Evolutionary conservation across 768 basidiomycete species (phyloP).

Genomic region (Panus rudis): DNA sequence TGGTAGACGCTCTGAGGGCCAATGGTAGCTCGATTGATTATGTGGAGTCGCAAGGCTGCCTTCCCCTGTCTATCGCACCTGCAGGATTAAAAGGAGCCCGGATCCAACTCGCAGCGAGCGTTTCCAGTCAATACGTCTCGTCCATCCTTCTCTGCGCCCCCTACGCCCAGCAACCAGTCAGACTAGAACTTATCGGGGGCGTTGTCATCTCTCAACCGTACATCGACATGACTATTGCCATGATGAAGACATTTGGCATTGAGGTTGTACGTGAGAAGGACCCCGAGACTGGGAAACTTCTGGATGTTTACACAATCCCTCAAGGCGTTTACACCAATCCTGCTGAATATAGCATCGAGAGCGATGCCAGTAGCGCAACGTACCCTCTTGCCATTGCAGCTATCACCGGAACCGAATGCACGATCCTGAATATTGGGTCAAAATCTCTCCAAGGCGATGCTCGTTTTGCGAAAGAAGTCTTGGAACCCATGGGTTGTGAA

Average conservation of each 20-base stretch:
- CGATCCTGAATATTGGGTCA: constrained; percentile 86
- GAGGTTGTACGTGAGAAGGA: constrained; percentile 62
- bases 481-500: constrained; percentile 91
- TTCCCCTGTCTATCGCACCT: constrained; percentile 82
- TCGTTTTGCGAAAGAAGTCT: constrained; percentile 84
- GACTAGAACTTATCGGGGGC: constrained; percentile 86
- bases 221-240: constrained; percentile 98
- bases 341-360: constrained; percentile 79
- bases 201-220: constrained; percentile 98
- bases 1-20: constrained; percentile 80
- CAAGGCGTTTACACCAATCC: constrained; percentile 75
- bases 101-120: constrained; percentile 85
- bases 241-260: constrained; percentile 94
- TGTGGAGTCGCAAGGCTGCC: constrained; percentile 74
- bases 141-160: constrained; percentile 96
- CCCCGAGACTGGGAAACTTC: constrained; percentile 44
- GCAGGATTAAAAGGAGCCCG: constrained; percentile 75
- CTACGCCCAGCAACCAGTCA: constrained; percentile 78
- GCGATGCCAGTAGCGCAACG: constrained; percentile 91
- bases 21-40: constrained; percentile 80
- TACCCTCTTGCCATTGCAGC: constrained; percentile 97
- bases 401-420: constrained; percentile 94
- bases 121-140: constrained; percentile 97
- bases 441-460: constrained; percentile 96
- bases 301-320: constrained; percentile 87